A percentile compares a stretch with the other conserved stretches of the same genome.
phyloP scores from a whole-genome alignment of 192 early-diverging fungal species.

The Phycomyces blakesleeanus region DNA sequence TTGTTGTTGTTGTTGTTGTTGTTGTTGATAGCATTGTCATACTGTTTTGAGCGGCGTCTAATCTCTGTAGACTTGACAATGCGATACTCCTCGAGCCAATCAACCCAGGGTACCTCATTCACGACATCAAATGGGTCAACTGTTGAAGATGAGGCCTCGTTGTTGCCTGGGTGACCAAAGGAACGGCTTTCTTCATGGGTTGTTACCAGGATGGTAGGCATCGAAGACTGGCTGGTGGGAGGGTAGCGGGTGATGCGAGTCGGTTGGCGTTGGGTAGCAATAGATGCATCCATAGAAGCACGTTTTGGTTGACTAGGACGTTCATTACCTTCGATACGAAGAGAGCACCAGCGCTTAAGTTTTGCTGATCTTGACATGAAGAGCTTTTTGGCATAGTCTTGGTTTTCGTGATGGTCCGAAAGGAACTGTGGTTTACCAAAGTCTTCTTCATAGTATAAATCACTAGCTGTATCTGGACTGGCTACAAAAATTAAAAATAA shows the following conservation, averaged over 20 bases:
- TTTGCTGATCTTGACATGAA: conserved; percentile 30
- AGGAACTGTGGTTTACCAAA: not conserved
- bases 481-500: too few species aligned
- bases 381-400: conserved; percentile 24
- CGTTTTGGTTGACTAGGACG: not conserved
- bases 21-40: not conserved
- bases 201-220: conserved; percentile 25
- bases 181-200: not conserved
- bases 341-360: conserved; percentile 20
- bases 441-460: not conserved
- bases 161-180: not conserved
- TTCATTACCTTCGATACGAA: not conserved
- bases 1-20: too few species aligned
- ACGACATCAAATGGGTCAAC: conserved; percentile 9
- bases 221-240: not conserved
- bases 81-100: conserved; percentile 35
- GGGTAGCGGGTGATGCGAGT: not conserved
- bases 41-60: conserved; percentile 10
- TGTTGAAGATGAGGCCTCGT: not conserved
- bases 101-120: conserved; percentile 32
- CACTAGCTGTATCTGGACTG: not conserved
- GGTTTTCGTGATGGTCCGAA: not conserved
- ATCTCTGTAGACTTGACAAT: conserved; percentile 27
- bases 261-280: not conserved
- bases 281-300: not conserved